Evolutionary conservation across 78 protist genomes (phyloP), one percentile per base, ranked within the genome.

Genomic region (Mantamonas sphyraenae): DNA sequence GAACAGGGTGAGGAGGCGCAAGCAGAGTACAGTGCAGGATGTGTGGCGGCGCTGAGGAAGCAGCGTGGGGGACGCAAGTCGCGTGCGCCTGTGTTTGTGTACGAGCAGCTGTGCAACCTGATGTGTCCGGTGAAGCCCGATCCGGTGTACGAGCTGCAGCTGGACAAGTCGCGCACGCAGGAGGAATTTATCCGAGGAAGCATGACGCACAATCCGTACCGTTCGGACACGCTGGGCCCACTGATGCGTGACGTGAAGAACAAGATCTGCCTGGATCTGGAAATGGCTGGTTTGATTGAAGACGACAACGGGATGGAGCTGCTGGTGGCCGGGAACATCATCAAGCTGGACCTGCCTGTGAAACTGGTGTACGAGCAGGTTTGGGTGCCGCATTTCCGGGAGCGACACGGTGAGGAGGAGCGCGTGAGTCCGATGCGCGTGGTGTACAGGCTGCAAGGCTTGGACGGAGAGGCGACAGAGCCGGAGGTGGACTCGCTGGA

Each of bases 271-370:
- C 58, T 37, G 55, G 76, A 85, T 2, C 84, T 88, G 40, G 93
- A 86, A 43, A 40, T 88, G 40, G 66, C 68, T 24, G 65, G 81
- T 26, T 57, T 83, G 45, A 26, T 85, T 22, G 93, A 88, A 24
- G 90, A 83, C 73, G 96, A 92, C 72, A 81, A 78, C 61, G 93
- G 90, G 33, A 89, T 92, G 89, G 95, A 93, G 74, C 78, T 93
- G 57, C 80, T 92, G 19, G 97, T 93, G 2, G 75, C 34, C 58
- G 72, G 75, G 59, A 60, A 74, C 62, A 93, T 93, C 61, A 72
- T 91, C 68, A 69, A 71, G 64, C 88, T 93, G 24, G 91, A 86
- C 73, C 82, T 93, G 1, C 86, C 90, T 19, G 66, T 92, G 30
- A 20, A 37, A n/a, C 59, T 37, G 22, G 91, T 87, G 28, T 85